Conservation (phyloP, 2,329 filamentous ascomycete species). For the Rutstroemia sp. region DNA sequence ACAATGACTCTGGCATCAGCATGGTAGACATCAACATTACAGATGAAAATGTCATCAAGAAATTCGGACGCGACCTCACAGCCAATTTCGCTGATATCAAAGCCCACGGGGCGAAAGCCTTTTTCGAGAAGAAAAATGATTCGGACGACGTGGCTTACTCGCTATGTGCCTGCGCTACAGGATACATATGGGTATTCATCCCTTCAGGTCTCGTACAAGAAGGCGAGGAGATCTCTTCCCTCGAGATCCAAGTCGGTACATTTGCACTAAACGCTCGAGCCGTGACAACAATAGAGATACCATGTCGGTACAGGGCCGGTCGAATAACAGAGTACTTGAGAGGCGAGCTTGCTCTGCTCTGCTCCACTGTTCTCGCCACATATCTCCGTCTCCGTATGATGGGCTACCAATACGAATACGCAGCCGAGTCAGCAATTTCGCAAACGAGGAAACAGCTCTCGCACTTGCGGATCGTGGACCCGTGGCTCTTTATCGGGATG, state of each 20-base stretch:
- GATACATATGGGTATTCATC: constrained; percentile 24
- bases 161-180: constrained; percentile 23
- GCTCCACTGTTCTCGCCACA: constrained; percentile 20
- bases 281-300: constrained; percentile 22
- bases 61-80: constrained; percentile 23
- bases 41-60: constrained; percentile 21
- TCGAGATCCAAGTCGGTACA: constrained; percentile 24
- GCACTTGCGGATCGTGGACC: constrained; percentile 9
- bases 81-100: constrained; percentile 27
- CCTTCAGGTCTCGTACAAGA: background rate
- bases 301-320: constrained; percentile 14
- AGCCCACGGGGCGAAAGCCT: constrained; percentile 19
- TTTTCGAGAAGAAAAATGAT: constrained; percentile 21
- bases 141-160: constrained; percentile 20
- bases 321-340: constrained; percentile 1
- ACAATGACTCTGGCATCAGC: constrained; percentile 23
- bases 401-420: constrained; percentile 24
- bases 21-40: constrained; percentile 21
- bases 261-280: constrained; percentile 21
- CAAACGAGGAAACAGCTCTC: constrained; percentile 13
- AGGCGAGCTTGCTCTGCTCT: constrained; percentile 19
- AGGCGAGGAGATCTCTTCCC: constrained; percentile 10
- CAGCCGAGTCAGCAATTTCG: constrained; percentile 20
- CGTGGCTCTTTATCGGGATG: constrained; percentile 14
- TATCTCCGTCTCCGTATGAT: constrained; percentile 23